Evolutionary conservation across 768 basidiomycete genomes (phyloP).

Genomic region (Galerina marginata): DNA sequence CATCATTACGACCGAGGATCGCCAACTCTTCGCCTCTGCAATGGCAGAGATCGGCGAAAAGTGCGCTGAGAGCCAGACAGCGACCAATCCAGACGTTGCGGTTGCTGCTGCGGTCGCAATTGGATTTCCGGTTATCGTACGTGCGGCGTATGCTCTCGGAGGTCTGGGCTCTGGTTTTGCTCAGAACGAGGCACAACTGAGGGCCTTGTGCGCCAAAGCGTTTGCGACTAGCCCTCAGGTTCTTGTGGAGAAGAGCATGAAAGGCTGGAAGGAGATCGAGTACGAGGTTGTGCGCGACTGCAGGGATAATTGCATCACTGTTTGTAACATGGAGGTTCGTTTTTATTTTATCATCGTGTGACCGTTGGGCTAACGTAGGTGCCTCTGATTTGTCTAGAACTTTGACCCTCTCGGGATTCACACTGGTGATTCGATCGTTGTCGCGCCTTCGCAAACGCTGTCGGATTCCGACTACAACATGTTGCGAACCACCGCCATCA

Average conservation of each 20-base stretch:
- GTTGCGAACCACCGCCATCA: slow-evolving; percentile 97
- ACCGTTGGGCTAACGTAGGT: not conserved
- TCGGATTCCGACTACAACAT: slow-evolving; percentile 99
- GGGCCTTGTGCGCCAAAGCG: slow-evolving; percentile 88
- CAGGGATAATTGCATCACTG: slow-evolving; percentile 97
- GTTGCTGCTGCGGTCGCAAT: slow-evolving; percentile 81
- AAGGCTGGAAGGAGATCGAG: slow-evolving; percentile 99
- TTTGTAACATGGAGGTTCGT: slow-evolving; percentile 99
- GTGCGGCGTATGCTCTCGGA: slow-evolving; percentile 95
- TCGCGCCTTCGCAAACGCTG: slow-evolving; percentile 96
- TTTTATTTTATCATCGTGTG: not conserved
- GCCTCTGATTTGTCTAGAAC: slow-evolving; percentile 62
- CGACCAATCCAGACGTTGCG: slow-evolving; percentile 87
- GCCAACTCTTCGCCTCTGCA: slow-evolving; percentile 90
- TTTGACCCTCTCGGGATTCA: slow-evolving; percentile 99
- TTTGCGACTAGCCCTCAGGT: slow-evolving; percentile 99
- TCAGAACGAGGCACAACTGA: slow-evolving; percentile 89
- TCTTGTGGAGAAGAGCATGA: slow-evolving; percentile 99
- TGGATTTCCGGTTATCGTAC: slow-evolving; percentile 94
- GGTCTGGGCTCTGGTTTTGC: slow-evolving; percentile 97
- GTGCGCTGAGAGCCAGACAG: slow-evolving; percentile 89
- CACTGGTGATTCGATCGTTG: slow-evolving; percentile 97
- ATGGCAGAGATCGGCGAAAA: slow-evolving; percentile 97
- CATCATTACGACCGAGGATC: slow-evolving; percentile 96
- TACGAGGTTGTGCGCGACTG: slow-evolving; percentile 99